Evolutionary conservation across 805 yeast genomes (phyloP), one percentile per base, ranked within the genome.

Genomic region (Yamadazyma tumulicola): DNA sequence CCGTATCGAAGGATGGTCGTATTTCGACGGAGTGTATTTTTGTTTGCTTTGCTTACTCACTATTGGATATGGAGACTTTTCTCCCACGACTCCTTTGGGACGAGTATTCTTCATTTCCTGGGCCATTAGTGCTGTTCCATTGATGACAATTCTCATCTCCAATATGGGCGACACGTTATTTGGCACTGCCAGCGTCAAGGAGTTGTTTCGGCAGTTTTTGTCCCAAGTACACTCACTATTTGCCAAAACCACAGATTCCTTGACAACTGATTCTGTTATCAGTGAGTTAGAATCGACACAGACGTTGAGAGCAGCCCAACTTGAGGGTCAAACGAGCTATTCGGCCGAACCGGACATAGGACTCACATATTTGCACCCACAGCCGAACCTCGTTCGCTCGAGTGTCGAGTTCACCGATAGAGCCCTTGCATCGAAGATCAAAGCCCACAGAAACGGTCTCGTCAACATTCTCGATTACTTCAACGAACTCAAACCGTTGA

Each of bases 91-190:
- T 0, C 59, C 79, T 1, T 80, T 83, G 5, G 94, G 95, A 1
- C 61, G 82, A 26, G 73, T 81, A 1, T 76, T 86, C 45, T 87
- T 87, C 48, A 77, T 85, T 6, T 58, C 77, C 7, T 88, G 96
- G 96, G 82, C 88, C 0, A 53, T 88, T 14, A 64, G 78, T 5
- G 95, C 96, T 0, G 81, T 88, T 15, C 96, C 96, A 1, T 64
- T 86, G 33, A 86, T 87, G 94, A 84, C 95, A 2, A 79, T 81
- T 12, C 66, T 86, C 37, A 76, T 86, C 25, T 79, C 89, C 1
- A 78, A 76, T 34, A 62, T 81, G 30, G 85, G 91, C 42, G 94
- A 85, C 51, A 63, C 74, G 12, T 46, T 78, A 6, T 63, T 72
- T 51, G 53, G 54, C 19, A 32, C 38, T 35, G 4, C 32, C 15